Percentiles rank a stretch among this genome's conserved stretches.
Conservation (phyloP, 805 yeast genomes). For the Sugiyamaella chiloensis region DNA sequence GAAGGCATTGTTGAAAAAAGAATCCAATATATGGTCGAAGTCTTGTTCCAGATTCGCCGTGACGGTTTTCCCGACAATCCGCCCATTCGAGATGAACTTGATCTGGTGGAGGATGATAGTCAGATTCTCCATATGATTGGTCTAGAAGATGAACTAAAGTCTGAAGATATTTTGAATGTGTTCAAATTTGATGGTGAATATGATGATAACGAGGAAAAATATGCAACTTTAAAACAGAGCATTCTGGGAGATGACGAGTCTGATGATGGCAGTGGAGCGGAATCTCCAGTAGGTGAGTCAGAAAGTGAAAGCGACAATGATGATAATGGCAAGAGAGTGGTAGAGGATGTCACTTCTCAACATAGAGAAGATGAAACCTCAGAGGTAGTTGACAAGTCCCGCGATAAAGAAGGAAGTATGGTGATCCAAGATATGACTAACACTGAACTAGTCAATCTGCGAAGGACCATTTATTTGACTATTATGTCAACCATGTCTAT, state of each 20-base stretch:
- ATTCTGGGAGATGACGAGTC: constrained; percentile 42
- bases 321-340: background rate
- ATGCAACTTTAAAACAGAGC: constrained; percentile 41
- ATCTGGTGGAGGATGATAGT: constrained; percentile 62
- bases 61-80: constrained; percentile 41
- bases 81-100: constrained; percentile 46
- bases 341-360: background rate
- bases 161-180: constrained; percentile 46
- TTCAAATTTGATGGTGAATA: constrained; percentile 53
- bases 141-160: constrained; percentile 50
- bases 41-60: constrained; percentile 49
- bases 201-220: constrained; percentile 48
- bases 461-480: constrained; percentile 74
- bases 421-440: constrained; percentile 67
- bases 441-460: constrained; percentile 56
- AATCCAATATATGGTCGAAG: constrained; percentile 48
- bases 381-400: constrained; percentile 13
- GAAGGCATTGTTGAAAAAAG: constrained; percentile 46
- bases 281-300: constrained; percentile 21
- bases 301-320: background rate
- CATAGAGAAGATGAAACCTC: constrained; percentile 16
- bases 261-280: constrained; percentile 17
- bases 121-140: constrained; percentile 53
- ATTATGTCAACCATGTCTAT: constrained; percentile 87
- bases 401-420: constrained; percentile 7